Percentiles rank a stretch among this genome's conserved stretches.
These are phyloP conservation scores for Termitomyces bulborhizus DNA, from an alignment of 768 basidiomycete species.

Conservation along the genomic window DNA sequence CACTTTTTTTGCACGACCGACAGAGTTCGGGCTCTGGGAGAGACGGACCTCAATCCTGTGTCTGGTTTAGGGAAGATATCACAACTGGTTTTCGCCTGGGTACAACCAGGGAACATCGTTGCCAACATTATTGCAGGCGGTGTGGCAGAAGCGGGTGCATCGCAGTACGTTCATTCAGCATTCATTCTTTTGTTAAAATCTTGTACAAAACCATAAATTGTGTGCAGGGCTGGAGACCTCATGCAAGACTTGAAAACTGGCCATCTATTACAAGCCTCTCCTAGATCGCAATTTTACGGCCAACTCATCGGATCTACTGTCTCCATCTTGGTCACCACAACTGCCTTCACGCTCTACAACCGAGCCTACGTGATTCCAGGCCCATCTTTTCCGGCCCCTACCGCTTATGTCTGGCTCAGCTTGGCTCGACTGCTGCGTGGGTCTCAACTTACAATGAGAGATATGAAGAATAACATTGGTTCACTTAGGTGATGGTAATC, in stretches of 20 bases:
- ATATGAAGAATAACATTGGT: slow-evolving; percentile 15
- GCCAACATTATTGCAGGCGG: slow-evolving; percentile 97
- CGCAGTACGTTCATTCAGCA: slow-evolving; percentile 52
- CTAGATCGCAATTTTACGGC: slow-evolving; percentile 90
- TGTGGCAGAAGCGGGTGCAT: slow-evolving; percentile 93
- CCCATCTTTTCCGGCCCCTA: slow-evolving; percentile 93
- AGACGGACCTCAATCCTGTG: slow-evolving; percentile 92
- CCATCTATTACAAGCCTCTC: slow-evolving; percentile 86
- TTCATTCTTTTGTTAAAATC: background rate
- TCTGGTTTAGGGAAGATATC: slow-evolving; percentile 93
- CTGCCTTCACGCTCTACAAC: slow-evolving; percentile 83
- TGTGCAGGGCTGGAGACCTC: slow-evolving; percentile 80
- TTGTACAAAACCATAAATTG: slow-evolving; percentile 2
- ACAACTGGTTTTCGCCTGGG: slow-evolving; percentile 89
- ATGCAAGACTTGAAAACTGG: slow-evolving; percentile 99
- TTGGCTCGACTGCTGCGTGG: slow-evolving; percentile 71
- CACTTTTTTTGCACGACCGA: background rate
- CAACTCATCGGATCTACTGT: slow-evolving; percentile 88
- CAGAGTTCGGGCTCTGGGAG: slow-evolving; percentile 90
- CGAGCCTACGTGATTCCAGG: slow-evolving; percentile 86
- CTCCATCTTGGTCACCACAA: slow-evolving; percentile 84
- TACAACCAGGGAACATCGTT: slow-evolving; percentile 93
- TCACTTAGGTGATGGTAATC: slow-evolving; percentile 64
- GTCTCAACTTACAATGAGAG: slow-evolving; percentile 19
- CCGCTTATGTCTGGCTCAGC: slow-evolving; percentile 88